These are phyloP conservation scores for Phaeotremella fagi DNA, from an alignment of 768 basidiomycete genomes.

Conservation along the genomic window DNA sequence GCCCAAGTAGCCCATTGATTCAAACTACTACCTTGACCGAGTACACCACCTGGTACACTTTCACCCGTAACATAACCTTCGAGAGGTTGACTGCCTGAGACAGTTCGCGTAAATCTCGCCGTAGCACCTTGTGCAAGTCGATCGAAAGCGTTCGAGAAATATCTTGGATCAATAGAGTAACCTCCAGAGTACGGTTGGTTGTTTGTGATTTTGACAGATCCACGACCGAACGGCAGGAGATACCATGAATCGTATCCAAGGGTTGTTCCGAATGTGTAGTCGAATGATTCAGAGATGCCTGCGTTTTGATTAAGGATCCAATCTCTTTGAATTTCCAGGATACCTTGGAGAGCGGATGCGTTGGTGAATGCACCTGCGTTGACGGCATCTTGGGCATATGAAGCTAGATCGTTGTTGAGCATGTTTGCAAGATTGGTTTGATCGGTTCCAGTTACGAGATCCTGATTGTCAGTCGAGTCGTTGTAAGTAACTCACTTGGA, in stretches of 20 bases:
- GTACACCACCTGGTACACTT: constrained; percentile 9
- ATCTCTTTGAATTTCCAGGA: constrained; percentile 39
- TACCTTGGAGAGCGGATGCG: constrained; percentile 19
- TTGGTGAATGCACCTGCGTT: constrained; percentile 26
- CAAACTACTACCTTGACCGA: constrained; percentile 1
- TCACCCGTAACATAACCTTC: constrained; percentile 8
- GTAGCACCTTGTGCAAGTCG: constrained; percentile 35
- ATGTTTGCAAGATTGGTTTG: constrained; percentile 22
- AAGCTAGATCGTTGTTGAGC: constrained; percentile 28
- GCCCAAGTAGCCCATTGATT: constrained; percentile 30
- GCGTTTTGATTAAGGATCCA: constrained; percentile 37
- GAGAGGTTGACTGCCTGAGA: constrained; percentile 17
- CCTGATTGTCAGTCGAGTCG: constrained; percentile 2
- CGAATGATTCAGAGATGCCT: constrained; percentile 35
- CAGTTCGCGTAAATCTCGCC: constrained; percentile 22
- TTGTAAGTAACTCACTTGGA: constrained; percentile 5
- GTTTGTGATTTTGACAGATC: constrained; percentile 35
- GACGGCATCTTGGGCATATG: constrained; percentile 35
- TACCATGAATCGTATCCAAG: constrained; percentile 33
- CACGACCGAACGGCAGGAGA: constrained; percentile 39
- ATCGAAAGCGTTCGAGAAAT: constrained; percentile 34
- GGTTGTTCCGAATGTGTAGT: constrained; percentile 18
- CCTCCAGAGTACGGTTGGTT: constrained; percentile 24
- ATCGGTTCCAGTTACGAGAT: constrained; percentile 24
- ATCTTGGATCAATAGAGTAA: constrained; percentile 32